Evolutionary conservation across 1,284 basidiomycete species (phyloP), one percentile per base, ranked within the genome.

Genomic region (Austroboletus sp.): DNA sequence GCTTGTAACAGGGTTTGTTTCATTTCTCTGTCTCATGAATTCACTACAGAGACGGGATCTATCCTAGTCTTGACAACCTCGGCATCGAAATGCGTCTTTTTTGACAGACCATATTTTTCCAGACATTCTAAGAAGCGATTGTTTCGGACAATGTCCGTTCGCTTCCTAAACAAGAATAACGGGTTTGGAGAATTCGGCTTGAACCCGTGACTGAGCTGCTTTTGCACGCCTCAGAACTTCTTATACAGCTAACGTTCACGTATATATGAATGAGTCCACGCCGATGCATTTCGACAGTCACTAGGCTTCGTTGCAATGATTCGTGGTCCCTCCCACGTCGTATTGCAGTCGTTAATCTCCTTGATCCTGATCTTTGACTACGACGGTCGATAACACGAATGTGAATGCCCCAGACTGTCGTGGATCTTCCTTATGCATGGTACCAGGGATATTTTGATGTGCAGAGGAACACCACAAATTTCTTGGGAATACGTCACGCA

Each of bases 401-500:
- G 9, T 12, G 27, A 38, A 32, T 10, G 23, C 27, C 2, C 49
- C 53, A 6, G n/a, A n/a, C n/a, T n/a, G 15, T 39, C 1, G 44
- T 55, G 8, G 38, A 55, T 23, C 52, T 54, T 32, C 45, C 52
- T n/a, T 57, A 57, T 35, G 53, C 49, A 11, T 34, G 39, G 31
- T 57, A 55, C 21, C 45, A 44, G 41, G 53, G 56, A 5, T 39
- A 32, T 16, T 46, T 44, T 21, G 50, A 57, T 21, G 16, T 39
- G 11, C 44, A 44, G 25, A 29, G 12, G 0, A 53, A 53, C 17
- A 39, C 42, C 9, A 55, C 52, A 3, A 19, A 11, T 25, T 55
- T 55, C 31, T 30, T 57, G 35, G 17, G 49, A 15, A 34, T 55
- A 36, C 53, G 53, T 25, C 57, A 57, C 30, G 55, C 55, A 35